phyloP scores from a whole-genome alignment of 139 green algal species.

The Spirogloea muscicola region DNA sequence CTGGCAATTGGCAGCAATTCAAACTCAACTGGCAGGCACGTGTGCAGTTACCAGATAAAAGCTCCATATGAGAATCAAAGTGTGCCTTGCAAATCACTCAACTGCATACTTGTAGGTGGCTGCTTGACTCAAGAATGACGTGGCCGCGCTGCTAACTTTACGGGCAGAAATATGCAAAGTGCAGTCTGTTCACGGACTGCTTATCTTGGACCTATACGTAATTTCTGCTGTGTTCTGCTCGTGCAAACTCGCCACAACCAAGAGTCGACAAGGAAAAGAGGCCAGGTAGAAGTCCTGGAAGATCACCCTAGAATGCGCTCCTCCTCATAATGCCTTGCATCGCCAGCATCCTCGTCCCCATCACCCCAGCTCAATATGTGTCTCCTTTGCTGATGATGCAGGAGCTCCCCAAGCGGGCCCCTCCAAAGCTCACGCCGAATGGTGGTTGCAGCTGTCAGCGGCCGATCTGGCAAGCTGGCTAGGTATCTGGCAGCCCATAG shows the following conservation, averaged over 20 bases:
- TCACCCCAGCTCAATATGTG: slow-evolving; percentile 18
- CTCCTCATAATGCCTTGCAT: slow-evolving; percentile 21
- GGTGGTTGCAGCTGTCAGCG: too few species aligned
- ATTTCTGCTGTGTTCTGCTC: too few species aligned
- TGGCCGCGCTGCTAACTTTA: too few species aligned
- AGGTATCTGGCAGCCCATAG: too few species aligned
- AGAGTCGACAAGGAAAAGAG: neutral
- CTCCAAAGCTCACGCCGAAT: too few species aligned
- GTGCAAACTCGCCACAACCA: neutral
- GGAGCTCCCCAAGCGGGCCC: too few species aligned
- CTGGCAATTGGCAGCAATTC: neutral
- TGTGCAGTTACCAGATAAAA: too few species aligned
- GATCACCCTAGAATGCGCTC: slow-evolving; percentile 10
- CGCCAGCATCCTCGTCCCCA: slow-evolving; percentile 14
- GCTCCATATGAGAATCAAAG: too few species aligned
- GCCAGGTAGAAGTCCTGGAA: neutral
- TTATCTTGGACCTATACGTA: too few species aligned
- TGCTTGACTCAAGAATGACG: neutral
- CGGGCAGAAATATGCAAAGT: neutral
- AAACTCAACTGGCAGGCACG: neutral
- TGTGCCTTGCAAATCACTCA: neutral
- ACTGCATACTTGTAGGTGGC: neutral
- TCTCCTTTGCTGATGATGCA: slow-evolving; percentile 4
- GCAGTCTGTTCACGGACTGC: too few species aligned
- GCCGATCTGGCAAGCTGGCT: too few species aligned